Evolutionary conservation across 225 moss, liverwort and hornwort genomes (phyloP).

Genomic region (Thuidium tamariscinum): DNA sequence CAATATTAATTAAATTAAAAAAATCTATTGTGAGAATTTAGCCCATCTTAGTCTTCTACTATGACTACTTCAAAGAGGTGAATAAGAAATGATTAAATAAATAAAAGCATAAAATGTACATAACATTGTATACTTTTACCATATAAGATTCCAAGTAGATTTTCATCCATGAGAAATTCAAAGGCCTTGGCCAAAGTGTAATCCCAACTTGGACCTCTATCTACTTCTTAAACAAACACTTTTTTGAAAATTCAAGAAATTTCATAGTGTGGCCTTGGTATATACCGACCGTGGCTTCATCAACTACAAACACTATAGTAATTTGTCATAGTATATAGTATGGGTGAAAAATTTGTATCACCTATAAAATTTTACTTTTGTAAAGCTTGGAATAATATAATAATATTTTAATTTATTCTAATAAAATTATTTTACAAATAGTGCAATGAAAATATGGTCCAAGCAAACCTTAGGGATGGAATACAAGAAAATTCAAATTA

Average conservation of each 20-base stretch:
- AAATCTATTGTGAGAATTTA: not conserved
- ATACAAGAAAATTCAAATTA: too few relatives aligned
- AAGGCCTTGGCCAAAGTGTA: not conserved
- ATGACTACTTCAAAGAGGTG: accelerated
- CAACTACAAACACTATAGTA: too few relatives aligned
- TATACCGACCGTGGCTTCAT: accelerated
- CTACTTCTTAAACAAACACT: not conserved
- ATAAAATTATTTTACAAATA: not conserved
- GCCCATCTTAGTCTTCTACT: accelerated
- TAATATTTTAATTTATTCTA: not conserved
- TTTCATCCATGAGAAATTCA: not conserved
- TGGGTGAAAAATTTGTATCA: not conserved
- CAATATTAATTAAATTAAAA: not conserved
- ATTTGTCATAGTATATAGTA: too few relatives aligned
- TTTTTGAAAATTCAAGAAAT: not conserved
- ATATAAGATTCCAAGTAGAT: not conserved
- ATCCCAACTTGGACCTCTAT: not conserved
- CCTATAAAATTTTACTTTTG: not conserved
- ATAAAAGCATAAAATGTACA: too few relatives aligned
- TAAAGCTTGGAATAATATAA: accelerated
- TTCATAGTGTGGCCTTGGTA: too few relatives aligned
- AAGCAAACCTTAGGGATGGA: too few relatives aligned
- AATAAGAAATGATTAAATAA: not conserved
- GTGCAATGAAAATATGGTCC: not conserved
- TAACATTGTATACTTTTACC: not conserved